Evolutionary conservation across 2,329 filamentous ascomycete genomes (phyloP).

Genomic region (Rosellinia necatrix): DNA sequence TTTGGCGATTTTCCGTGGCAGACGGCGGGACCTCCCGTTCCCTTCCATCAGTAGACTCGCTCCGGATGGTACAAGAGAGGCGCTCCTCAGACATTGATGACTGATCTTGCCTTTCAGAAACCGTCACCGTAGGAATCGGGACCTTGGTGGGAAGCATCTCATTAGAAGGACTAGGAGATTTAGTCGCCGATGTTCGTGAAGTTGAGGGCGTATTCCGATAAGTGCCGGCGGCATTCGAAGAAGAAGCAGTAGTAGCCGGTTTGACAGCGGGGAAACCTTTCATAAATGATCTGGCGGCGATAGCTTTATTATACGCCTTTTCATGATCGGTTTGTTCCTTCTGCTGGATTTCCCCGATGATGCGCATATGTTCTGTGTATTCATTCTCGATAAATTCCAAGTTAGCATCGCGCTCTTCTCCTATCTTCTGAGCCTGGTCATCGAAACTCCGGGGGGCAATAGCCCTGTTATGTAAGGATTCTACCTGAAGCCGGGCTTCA

Average conservation of each 20-base stretch:
- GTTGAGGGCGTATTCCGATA: neutral
- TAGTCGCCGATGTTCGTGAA: neutral
- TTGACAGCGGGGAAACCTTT: neutral
- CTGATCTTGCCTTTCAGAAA: neutral
- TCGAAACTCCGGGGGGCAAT: slow-evolving; percentile 14
- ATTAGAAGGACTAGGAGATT: neutral
- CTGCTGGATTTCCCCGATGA: slow-evolving; percentile 15
- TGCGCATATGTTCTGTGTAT: neutral
- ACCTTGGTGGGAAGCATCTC: neutral
- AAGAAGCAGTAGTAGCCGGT: neutral
- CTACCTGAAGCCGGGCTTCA: slow-evolving; percentile 1
- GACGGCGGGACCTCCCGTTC: slow-evolving; percentile 28
- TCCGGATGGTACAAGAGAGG: slow-evolving; percentile 23
- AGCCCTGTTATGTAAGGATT: slow-evolving; percentile 9
- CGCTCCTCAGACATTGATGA: neutral
- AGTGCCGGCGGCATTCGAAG: neutral
- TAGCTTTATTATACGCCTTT: slow-evolving; percentile 11
- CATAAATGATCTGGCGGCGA: slow-evolving; percentile 8
- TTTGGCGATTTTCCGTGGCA: slow-evolving; percentile 29
- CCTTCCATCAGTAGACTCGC: slow-evolving; percentile 22
- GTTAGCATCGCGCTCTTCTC: neutral
- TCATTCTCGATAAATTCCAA: slow-evolving; percentile 10
- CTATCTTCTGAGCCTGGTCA: slow-evolving; percentile 2
- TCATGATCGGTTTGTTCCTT: slow-evolving; percentile 14
- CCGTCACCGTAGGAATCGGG: neutral